A percentile compares a stretch with the other conserved stretches of the same genome.
These are phyloP conservation scores for Apiosordaria backusii DNA, from an alignment of 495 filamentous ascomycete genomes.

Conservation along the genomic window DNA sequence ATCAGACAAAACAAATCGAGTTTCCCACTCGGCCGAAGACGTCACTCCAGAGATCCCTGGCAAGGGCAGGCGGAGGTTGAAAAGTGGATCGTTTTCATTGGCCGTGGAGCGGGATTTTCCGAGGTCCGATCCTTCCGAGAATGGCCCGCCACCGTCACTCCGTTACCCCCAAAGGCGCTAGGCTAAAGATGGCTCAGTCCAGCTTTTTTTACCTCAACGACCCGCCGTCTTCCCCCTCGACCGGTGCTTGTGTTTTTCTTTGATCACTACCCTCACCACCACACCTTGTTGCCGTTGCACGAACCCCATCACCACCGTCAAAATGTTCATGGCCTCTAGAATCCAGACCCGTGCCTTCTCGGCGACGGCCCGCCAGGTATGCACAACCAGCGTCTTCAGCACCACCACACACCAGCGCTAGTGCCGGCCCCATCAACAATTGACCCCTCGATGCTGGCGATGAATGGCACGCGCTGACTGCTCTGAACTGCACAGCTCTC, in stretches of 20 bases:
- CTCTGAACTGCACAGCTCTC: constrained; percentile 60
- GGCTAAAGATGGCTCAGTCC: constrained; percentile 10
- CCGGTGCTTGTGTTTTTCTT: constrained; percentile 12
- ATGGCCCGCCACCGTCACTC: constrained; percentile 9
- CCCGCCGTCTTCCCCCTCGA: not conserved
- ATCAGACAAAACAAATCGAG: too few relatives aligned
- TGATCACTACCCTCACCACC: constrained; percentile 3
- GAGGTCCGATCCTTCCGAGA: constrained; percentile 29
- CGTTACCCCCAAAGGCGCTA: constrained; percentile 19
- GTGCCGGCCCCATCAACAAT: too few relatives aligned
- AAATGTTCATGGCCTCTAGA: constrained; percentile 76
- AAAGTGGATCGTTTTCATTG: not conserved
- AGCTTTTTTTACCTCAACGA: constrained; percentile 30
- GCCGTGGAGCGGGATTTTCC: constrained; percentile 23
- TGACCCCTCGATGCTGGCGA: too few relatives aligned
- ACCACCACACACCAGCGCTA: not conserved
- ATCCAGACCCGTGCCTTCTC: constrained; percentile 92
- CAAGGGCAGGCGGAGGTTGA: not conserved
- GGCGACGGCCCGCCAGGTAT: constrained; percentile 82
- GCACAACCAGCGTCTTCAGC: constrained; percentile 23
- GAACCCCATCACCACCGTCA: constrained; percentile 29
- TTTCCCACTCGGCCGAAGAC: too few relatives aligned
- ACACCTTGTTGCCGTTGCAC: constrained; percentile 10
- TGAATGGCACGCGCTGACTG: constrained; percentile 27
- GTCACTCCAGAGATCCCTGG: too few relatives aligned